Percentiles rank a stretch among this genome's conserved stretches.
Conservation (phyloP, 192 early-diverging fungal species). For the Gonapodya sp. region DNA sequence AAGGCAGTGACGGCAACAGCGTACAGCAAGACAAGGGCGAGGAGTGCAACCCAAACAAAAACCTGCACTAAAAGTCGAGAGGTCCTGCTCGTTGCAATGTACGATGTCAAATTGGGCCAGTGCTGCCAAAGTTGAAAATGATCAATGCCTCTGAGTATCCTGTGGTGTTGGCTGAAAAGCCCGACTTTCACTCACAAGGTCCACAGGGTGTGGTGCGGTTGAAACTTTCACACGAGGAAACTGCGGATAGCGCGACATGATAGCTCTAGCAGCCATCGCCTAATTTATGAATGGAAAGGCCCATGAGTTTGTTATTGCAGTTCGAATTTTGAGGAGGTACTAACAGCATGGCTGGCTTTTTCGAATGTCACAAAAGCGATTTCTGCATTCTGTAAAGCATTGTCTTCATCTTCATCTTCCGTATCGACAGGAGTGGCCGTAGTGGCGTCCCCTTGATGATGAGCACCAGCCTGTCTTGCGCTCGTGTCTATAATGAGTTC, state of each 20-base stretch:
- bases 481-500: background rate
- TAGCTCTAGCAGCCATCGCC: background rate
- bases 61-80: background rate
- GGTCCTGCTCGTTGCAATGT: background rate
- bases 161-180: too few relatives aligned
- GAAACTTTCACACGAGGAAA: background rate
- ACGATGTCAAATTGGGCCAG: background rate
- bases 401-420: background rate
- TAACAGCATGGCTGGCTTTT: background rate
- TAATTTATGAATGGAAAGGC: background rate
- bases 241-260: background rate
- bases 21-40: background rate
- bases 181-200: background rate
- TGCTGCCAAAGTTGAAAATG: too few relatives aligned
- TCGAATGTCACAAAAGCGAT: background rate
- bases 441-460: background rate
- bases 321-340: background rate
- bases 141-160: too few relatives aligned
- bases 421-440: background rate
- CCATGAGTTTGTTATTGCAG: background rate
- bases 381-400: background rate
- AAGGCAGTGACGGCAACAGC: background rate
- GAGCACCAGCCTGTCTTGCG: too few relatives aligned
- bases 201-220: background rate
- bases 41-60: background rate